Conservation (phyloP, 169 alveolate species). For the Babesia divergens region DNA sequence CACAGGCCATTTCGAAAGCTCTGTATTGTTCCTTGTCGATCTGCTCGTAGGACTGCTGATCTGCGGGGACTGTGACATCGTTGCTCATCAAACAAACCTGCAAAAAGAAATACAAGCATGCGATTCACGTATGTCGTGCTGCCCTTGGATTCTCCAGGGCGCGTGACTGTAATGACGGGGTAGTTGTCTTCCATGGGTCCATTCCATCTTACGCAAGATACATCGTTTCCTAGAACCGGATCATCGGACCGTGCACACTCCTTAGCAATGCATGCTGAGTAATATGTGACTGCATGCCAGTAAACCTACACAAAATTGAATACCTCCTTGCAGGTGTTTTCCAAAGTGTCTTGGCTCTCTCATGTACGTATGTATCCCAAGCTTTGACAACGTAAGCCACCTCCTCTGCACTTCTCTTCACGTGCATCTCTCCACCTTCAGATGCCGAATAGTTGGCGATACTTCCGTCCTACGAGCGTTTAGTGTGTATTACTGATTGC, state of each 20-base stretch:
- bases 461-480: slow-evolving; percentile 1
- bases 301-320: slow-evolving; percentile 75
- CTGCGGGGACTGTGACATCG: slow-evolving; percentile 35
- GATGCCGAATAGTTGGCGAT: slow-evolving; percentile 20
- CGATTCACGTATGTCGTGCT: slow-evolving; percentile 85
- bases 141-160: slow-evolving; percentile 81
- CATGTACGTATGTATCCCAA: slow-evolving; percentile 90
- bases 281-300: background rate
- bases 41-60: slow-evolving; percentile 85
- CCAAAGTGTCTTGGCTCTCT: slow-evolving; percentile 88
- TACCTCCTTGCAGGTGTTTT: slow-evolving; percentile 80
- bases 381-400: slow-evolving; percentile 80
- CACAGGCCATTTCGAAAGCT: slow-evolving; percentile 88
- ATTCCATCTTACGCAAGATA: slow-evolving; percentile 85
- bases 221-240: slow-evolving; percentile 87
- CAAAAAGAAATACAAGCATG: slow-evolving; percentile 84
- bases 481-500: background rate
- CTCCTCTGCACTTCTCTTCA: slow-evolving; percentile 85
- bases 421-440: slow-evolving; percentile 62
- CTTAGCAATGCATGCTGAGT: slow-evolving; percentile 78
- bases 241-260: slow-evolving; percentile 82
- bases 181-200: slow-evolving; percentile 82
- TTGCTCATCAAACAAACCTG: slow-evolving; percentile 63
- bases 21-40: slow-evolving; percentile 80
- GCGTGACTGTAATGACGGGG: slow-evolving; percentile 82